A percentile compares a stretch with the other conserved stretches of the same genome.
These are phyloP conservation scores for Puccinia triticina DNA, from an alignment of 1,284 basidiomycete species.

Conservation along the genomic window DNA sequence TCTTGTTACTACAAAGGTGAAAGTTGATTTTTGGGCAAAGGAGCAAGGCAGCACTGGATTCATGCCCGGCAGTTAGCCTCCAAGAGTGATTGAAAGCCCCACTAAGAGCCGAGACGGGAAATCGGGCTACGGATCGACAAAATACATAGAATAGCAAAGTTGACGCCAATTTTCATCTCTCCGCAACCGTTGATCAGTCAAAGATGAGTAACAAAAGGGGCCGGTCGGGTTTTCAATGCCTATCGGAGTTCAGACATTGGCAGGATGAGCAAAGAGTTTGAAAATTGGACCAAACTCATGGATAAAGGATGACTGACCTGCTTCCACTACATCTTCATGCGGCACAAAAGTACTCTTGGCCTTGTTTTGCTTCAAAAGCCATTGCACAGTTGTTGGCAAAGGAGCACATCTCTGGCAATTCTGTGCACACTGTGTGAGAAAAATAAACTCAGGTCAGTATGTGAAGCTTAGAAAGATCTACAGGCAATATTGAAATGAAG, in stretches of 20 bases:
- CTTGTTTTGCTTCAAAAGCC: slow-evolving; percentile 64
- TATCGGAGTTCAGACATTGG: slow-evolving; percentile 51
- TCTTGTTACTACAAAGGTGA: slow-evolving; percentile 74
- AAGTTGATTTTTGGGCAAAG: slow-evolving; percentile 68
- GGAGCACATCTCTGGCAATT: slow-evolving; percentile 52
- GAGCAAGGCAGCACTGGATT: slow-evolving; percentile 63
- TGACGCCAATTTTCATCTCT: slow-evolving; percentile 80
- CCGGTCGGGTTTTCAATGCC: slow-evolving; percentile 80
- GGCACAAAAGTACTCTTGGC: slow-evolving; percentile 61
- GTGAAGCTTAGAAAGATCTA: slow-evolving; percentile 35
- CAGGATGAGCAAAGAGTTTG: slow-evolving; percentile 1
- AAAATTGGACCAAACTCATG: slow-evolving; percentile 35
- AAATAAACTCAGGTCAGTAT: slow-evolving; percentile 38
- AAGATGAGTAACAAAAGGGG: slow-evolving; percentile 83
- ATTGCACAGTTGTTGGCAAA: slow-evolving; percentile 58
- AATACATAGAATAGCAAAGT: slow-evolving; percentile 81
- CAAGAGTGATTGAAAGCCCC: slow-evolving; percentile 69
- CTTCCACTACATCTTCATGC: slow-evolving; percentile 78
- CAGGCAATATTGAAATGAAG: neutral
- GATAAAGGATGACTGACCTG: slow-evolving; percentile 53
- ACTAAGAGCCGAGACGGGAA: slow-evolving; percentile 68
- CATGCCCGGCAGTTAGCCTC: slow-evolving; percentile 77
- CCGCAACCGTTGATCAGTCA: slow-evolving; percentile 69
- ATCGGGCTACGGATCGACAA: slow-evolving; percentile 80
- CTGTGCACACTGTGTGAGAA: slow-evolving; percentile 42